A percentile compares a stretch with the other conserved stretches of the same genome.
Evolutionary conservation across 805 yeast genomes (phyloP).

Genomic region (Myxozyma lipomycoides): DNA sequence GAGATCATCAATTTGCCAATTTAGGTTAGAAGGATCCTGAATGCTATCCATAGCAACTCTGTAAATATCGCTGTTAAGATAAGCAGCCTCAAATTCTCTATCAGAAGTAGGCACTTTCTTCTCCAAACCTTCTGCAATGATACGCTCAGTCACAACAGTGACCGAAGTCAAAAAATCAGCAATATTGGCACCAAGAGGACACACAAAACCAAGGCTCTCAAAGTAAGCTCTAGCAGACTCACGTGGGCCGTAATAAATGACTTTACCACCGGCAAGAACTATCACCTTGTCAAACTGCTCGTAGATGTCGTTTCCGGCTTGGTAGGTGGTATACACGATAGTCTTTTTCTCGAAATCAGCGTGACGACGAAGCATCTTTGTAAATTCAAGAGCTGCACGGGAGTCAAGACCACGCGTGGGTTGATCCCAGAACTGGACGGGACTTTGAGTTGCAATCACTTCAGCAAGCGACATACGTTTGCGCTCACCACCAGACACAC

Average conservation of each 20-base stretch:
- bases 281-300: conserved; percentile 59
- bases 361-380: conserved; percentile 60
- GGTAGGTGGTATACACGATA: conserved; percentile 66
- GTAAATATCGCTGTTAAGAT: no score
- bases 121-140: conserved; percentile 47
- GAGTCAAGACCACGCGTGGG: conserved; percentile 84
- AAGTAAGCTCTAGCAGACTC: conserved; percentile 54
- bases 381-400: conserved; percentile 74
- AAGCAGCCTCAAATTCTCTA: conserved; percentile 59
- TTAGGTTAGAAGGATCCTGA: no score
- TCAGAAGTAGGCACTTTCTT: conserved; percentile 57
- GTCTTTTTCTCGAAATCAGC: conserved; percentile 52
- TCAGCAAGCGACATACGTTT: conserved; percentile 82
- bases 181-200: conserved; percentile 63
- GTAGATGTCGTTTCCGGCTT: conserved; percentile 64
- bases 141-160: conserved; percentile 63
- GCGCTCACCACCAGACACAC: conserved; percentile 65
- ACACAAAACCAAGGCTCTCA: conserved; percentile 58
- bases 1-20: no score
- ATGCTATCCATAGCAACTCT: no score
- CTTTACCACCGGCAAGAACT: conserved; percentile 57
- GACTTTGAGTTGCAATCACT: conserved; percentile 61
- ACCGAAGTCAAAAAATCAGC: conserved; percentile 69
- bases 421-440: conserved; percentile 71
- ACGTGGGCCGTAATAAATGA: conserved; percentile 62